Percentiles rank a stretch among this genome's conserved stretches.
phyloP scores from a whole-genome alignment of 352 stramenopile species.

The Phytophthora kernoviae region DNA sequence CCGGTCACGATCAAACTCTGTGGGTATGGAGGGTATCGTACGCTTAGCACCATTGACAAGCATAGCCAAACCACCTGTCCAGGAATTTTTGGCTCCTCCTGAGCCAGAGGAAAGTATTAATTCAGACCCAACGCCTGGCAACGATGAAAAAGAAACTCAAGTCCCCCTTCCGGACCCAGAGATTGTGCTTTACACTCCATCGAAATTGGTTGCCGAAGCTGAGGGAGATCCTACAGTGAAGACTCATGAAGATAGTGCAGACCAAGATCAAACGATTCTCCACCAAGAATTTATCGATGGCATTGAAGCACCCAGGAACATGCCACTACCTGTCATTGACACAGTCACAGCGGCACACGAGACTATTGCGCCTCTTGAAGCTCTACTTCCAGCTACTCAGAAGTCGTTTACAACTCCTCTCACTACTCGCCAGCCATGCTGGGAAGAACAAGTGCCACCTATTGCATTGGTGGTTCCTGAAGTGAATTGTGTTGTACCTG shows the following conservation, averaged over 20 bases:
- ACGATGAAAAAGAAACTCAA: constrained; percentile 8
- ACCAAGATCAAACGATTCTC: background rate
- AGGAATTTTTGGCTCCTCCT: constrained; percentile 14
- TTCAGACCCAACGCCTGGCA: background rate
- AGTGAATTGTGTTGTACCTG: background rate
- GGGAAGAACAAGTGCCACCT: constrained; percentile 13
- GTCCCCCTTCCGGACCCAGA: constrained; percentile 11
- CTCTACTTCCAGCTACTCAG: background rate
- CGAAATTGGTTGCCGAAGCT: background rate
- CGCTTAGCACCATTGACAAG: constrained; percentile 12
- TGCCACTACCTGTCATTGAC: background rate
- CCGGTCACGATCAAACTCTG: constrained; percentile 18
- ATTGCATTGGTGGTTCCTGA: background rate
- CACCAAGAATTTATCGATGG: background rate
- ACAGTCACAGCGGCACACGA: background rate
- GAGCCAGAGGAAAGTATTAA: background rate
- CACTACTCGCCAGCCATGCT: constrained; percentile 9
- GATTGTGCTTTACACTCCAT: constrained; percentile 20
- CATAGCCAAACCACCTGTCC: constrained; percentile 4
- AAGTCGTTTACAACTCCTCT: background rate
- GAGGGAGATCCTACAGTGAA: background rate
- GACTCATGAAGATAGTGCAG: background rate
- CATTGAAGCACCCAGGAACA: background rate
- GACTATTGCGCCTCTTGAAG: background rate
- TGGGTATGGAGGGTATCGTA: constrained; percentile 7